Percentiles rank a stretch among this genome's conserved stretches.
These are phyloP conservation scores for Euphorbia peplus DNA, from an alignment of 345 rosid genomes.

Conservation along the genomic window DNA sequence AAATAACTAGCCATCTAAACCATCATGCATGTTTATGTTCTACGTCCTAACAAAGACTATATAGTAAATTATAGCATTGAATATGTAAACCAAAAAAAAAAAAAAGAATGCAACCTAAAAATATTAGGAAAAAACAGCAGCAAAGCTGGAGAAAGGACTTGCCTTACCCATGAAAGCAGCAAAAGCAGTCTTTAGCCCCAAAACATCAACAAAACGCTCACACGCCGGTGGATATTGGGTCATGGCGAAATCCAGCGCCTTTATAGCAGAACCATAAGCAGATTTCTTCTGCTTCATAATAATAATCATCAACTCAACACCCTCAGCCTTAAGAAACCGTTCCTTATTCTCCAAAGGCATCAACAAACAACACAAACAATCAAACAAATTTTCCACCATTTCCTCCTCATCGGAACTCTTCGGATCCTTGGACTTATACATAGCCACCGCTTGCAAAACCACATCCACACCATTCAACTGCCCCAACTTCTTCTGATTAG, in stretches of 20 bases:
- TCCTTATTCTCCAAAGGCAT: slow-evolving; percentile 99
- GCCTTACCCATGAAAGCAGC: slow-evolving; percentile 99
- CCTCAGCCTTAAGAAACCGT: slow-evolving; percentile 92
- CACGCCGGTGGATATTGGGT: slow-evolving; percentile 95
- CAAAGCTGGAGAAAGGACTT: slow-evolving; percentile 38
- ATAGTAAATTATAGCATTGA: background rate
- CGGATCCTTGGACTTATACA: slow-evolving; percentile 91
- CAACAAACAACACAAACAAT: slow-evolving; percentile 80
- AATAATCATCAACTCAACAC: slow-evolving; percentile 96
- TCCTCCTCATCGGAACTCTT: slow-evolving; percentile 90
- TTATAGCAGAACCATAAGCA: slow-evolving; percentile 87
- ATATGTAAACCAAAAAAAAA: background rate
- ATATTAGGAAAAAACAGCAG: background rate
- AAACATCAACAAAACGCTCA: slow-evolving; percentile 92
- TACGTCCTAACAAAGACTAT: background rate
- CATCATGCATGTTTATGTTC: background rate
- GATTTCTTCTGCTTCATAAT: slow-evolving; percentile 98
- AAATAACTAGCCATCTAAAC: background rate
- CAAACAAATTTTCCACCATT: slow-evolving; percentile 93
- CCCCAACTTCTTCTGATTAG: slow-evolving; percentile 84
- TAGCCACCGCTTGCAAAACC: slow-evolving; percentile 83
- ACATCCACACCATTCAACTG: slow-evolving; percentile 97
- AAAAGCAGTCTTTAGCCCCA: slow-evolving; percentile 91
- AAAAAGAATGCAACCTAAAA: background rate
- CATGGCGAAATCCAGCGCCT: slow-evolving; percentile 94